These are phyloP conservation scores for Thermochaetoides thermophila DNA, from an alignment of 495 filamentous ascomycete species.

Conservation along the genomic window DNA sequence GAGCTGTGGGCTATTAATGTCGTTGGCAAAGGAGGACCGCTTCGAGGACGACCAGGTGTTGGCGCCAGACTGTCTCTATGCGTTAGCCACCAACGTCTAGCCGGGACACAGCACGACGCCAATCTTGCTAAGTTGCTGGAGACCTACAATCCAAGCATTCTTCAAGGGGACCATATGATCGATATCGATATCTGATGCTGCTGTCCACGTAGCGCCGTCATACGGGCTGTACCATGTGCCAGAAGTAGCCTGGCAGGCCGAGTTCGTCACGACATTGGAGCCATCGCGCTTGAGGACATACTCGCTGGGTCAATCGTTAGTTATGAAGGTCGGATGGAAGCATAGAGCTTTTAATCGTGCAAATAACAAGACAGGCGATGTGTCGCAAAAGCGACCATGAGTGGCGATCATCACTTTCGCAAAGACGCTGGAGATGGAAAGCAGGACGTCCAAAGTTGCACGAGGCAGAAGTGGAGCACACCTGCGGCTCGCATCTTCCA, in stretches of 20 bases:
- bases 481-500: too few species aligned
- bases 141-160: slow-evolving; percentile 54
- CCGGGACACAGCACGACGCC: too few species aligned
- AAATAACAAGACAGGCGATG: too few species aligned
- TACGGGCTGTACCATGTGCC: slow-evolving; percentile 53
- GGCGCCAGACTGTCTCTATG: slow-evolving; percentile 41
- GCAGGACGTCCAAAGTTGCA: too few species aligned
- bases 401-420: too few species aligned
- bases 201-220: slow-evolving; percentile 55
- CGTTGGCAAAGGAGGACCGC: slow-evolving; percentile 57
- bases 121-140: too few species aligned
- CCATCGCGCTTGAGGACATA: slow-evolving; percentile 56
- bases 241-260: slow-evolving; percentile 39
- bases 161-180: slow-evolving; percentile 63
- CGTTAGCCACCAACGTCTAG: too few species aligned
- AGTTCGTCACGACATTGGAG: slow-evolving; percentile 33
- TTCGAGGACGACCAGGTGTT: slow-evolving; percentile 43
- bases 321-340: too few species aligned
- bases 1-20: slow-evolving; percentile 52
- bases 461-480: too few species aligned
- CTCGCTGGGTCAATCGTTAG: slow-evolving; percentile 30
- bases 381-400: too few species aligned
- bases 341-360: too few species aligned
- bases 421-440: too few species aligned
- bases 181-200: slow-evolving; percentile 52